These are phyloP conservation scores for Diaporthe vaccinii DNA, from an alignment of 2,329 filamentous ascomycete species.

Conservation along the genomic window DNA sequence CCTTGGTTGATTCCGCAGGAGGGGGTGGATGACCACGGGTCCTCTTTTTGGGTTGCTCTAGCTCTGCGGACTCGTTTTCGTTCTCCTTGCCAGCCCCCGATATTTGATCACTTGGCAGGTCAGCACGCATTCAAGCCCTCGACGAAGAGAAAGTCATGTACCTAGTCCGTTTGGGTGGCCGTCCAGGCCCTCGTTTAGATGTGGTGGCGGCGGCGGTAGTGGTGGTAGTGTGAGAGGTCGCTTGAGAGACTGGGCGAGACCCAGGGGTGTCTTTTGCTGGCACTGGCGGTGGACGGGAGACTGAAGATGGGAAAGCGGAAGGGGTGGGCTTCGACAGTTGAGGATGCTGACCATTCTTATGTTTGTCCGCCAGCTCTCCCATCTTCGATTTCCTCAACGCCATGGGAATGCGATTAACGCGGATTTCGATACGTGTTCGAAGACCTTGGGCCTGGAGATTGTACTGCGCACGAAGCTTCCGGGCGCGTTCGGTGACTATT, in stretches of 20 bases:
- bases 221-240: slow-evolving; percentile 33
- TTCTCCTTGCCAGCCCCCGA: slow-evolving; percentile 83
- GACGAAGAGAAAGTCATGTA: slow-evolving; percentile 50
- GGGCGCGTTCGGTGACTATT: slow-evolving; percentile 86
- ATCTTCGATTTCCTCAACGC: slow-evolving; percentile 84
- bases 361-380: slow-evolving; percentile 72
- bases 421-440: slow-evolving; percentile 88
- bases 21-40: slow-evolving; percentile 60
- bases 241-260: slow-evolving; percentile 28
- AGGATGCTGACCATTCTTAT: slow-evolving; percentile 38
- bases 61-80: slow-evolving; percentile 60
- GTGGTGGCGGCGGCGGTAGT: slow-evolving; percentile 21
- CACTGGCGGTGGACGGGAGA: slow-evolving; percentile 59
- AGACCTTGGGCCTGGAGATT: slow-evolving; percentile 88
- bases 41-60: slow-evolving; percentile 79
- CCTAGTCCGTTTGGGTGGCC: slow-evolving; percentile 65
- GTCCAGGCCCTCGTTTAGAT: slow-evolving; percentile 42
- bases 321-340: slow-evolving; percentile 59
- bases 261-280: slow-evolving; percentile 62
- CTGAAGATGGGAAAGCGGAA: slow-evolving; percentile 44
- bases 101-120: slow-evolving; percentile 69
- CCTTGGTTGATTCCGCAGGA: slow-evolving; percentile 54
- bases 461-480: slow-evolving; percentile 90
- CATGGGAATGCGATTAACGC: slow-evolving; percentile 91
- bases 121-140: slow-evolving; percentile 45